Conservation (phyloP, 768 basidiomycete genomes). For the Basidioascus undulatus region DNA sequence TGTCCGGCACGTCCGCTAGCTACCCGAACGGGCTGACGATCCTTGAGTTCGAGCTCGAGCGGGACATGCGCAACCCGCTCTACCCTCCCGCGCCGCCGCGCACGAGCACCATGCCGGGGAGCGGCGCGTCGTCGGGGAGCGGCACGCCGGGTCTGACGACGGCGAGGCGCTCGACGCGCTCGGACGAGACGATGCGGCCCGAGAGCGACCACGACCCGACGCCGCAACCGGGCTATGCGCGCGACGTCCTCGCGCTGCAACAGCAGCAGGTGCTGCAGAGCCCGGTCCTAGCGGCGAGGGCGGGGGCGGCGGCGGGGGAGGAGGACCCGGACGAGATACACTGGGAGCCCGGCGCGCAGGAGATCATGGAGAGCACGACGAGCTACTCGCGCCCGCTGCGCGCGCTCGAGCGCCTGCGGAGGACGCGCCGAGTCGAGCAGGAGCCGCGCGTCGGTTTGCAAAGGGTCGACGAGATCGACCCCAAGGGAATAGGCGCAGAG, state of each 20-base stretch:
- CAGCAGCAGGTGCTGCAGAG: no score
- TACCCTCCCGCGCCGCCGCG: conserved; percentile 18
- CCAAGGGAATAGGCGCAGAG: no score
- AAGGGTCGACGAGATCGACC: conserved; percentile 7
- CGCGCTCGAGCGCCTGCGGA: conserved; percentile 40
- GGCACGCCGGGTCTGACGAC: neutral
- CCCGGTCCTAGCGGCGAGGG: no score
- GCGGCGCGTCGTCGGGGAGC: neutral
- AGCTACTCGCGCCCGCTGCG: conserved; percentile 40
- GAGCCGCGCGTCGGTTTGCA: no score
- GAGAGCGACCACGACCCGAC: neutral
- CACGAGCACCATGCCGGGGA: neutral
- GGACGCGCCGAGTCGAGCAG: no score
- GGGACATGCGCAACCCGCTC: conserved; percentile 42
- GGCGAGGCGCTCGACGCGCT: no score
- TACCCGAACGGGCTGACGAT: conserved; percentile 28
- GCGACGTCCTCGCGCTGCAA: no score
- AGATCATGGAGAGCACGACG: conserved; percentile 48
- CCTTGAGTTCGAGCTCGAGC: conserved; percentile 58
- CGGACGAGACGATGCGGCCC: no score
- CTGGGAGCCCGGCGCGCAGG: conserved; percentile 30
- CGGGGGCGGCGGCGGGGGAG: neutral
- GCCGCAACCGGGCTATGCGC: no score
- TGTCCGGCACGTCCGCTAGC: conserved; percentile 6
- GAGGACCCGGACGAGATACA: conserved; percentile 7